Conservation (phyloP, 2,329 filamentous ascomycete genomes). For the Aphanoascus verrucosus region DNA sequence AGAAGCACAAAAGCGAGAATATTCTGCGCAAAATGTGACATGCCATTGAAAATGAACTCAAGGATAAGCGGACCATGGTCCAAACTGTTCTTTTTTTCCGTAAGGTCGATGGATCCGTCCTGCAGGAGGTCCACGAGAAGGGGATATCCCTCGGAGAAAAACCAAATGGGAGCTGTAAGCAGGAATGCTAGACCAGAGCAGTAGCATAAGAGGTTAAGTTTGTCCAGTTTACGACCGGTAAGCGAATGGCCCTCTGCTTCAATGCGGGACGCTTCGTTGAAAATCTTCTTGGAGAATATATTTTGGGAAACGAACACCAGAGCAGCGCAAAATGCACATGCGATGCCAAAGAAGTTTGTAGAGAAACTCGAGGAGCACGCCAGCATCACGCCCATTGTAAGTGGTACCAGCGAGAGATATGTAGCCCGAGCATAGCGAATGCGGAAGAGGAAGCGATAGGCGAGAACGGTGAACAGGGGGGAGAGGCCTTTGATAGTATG, state of each 20-base stretch:
- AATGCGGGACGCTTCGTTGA: conserved; percentile 82
- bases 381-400: conserved; percentile 89
- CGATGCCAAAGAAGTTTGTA: conserved; percentile 79
- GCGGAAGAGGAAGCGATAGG: conserved; percentile 79
- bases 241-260: conserved; percentile 59
- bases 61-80: conserved; percentile 52
- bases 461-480: conserved; percentile 85
- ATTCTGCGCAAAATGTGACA: conserved; percentile 93
- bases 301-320: conserved; percentile 96
- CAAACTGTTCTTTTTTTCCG: conserved; percentile 63
- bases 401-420: conserved; percentile 77
- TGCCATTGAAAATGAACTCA: conserved; percentile 96
- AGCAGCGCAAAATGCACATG: conserved; percentile 80
- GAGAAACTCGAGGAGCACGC: conserved; percentile 88
- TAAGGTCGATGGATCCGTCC: conserved; percentile 67
- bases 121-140: conserved; percentile 67
- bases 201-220: conserved; percentile 92
- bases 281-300: conserved; percentile 94
- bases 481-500: conserved; percentile 98
- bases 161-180: conserved; percentile 81
- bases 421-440: conserved; percentile 80
- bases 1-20: conserved; percentile 88
- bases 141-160: conserved; percentile 74
- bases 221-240: conserved; percentile 73
- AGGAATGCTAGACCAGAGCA: conserved; percentile 90